A percentile compares a stretch with the other conserved stretches of the same genome.
Evolutionary conservation across 2,329 filamentous ascomycete species (phyloP).

Genomic region (Sporothrix phasma): DNA sequence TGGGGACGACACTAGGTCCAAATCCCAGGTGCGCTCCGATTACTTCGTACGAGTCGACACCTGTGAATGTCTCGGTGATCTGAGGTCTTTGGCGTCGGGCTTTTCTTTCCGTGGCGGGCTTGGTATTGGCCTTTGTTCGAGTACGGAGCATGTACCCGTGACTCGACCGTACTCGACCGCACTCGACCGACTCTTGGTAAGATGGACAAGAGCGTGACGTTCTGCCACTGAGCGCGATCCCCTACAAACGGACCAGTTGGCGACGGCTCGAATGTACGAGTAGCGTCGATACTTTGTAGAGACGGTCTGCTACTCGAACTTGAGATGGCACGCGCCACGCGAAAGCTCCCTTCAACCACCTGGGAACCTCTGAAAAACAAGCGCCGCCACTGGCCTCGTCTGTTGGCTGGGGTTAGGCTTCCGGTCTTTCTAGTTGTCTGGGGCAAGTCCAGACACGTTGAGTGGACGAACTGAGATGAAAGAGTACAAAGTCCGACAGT

Average conservation of each 20-base stretch:
- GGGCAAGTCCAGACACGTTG: too few species aligned
- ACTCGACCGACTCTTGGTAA: too few species aligned
- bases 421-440: not conserved
- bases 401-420: not conserved
- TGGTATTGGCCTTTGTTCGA: not conserved
- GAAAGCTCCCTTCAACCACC: not conserved
- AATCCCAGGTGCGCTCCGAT: too few species aligned
- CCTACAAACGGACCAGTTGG: too few species aligned
- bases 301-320: too few species aligned
- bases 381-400: not conserved
- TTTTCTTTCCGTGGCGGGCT: not conserved
- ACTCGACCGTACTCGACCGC: not conserved
- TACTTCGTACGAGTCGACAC: too few species aligned
- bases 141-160: not conserved
- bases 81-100: not conserved
- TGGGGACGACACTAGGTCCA: not conserved
- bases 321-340: too few species aligned
- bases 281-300: too few species aligned
- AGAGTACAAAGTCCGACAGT: too few species aligned
- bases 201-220: too few species aligned
- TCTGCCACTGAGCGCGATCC: too few species aligned
- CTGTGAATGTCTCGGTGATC: not conserved
- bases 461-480: not conserved
- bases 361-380: not conserved
- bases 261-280: too few species aligned